Evolutionary conservation across 768 basidiomycete species (phyloP), one percentile per base, ranked within the genome.

Genomic region (Suillus occidentalis): DNA sequence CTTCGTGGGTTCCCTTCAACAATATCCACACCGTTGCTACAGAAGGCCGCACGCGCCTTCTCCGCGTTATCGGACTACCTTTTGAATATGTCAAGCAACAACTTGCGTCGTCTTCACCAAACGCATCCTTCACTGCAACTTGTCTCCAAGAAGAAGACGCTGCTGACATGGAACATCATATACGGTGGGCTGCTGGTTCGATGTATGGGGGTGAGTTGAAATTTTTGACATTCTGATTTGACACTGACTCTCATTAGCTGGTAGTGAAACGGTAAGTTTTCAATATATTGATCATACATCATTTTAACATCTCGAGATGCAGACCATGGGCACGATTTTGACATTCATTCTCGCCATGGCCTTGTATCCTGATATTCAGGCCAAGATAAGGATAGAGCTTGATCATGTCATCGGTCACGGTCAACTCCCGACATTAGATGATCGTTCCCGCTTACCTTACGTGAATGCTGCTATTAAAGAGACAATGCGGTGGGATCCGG

Each of bases 361-460:
- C 25, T 28, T 60, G 59, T 60, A 60, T 20, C 59, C 40, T 40
- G 59, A 60, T 47, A 22, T 60, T 25, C 59, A 60, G 7, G 14
- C 9, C 8, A 50, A 52, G 55, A 56, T 56, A 36, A 22, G n/a
- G 55, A 56, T n/a, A 34, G 76, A 82, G 59, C 68, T 82, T 5
- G 80, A 82, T 62, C 53, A 66, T 18, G 73, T 79, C 10, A 42
- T 79, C 2, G 74, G 76, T n/a, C 59, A 66, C 4, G 73, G 72
- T 16, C 64, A 72, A 39, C 68, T 81, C n/a, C 81, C 81, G 3
- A 71, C 73, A 36, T n/a, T 37, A 20, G 55, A 56, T 56, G 37
- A 63, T 63, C 62, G 62, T 14, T 72, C 82, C 42, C 71, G 73
- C 13, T 75, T 88, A 7, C 85, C 86, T 0, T 87, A 87, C 63